Evolutionary conservation across 176 grass and related monocot species (phyloP).

Genomic region (Ensete glaucum): DNA sequence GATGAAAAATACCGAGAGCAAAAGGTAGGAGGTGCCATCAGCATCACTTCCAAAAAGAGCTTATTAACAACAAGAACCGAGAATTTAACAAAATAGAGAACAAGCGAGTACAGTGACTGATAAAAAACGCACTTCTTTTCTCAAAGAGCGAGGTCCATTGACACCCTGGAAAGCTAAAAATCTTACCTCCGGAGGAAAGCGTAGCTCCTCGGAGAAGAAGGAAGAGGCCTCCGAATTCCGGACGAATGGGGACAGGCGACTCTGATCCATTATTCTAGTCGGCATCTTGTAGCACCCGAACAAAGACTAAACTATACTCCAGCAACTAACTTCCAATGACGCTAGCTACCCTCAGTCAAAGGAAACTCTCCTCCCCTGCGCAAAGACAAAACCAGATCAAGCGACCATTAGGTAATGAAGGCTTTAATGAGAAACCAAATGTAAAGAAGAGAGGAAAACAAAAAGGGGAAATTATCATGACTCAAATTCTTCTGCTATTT

Average conservation of each 20-base stretch:
- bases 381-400: neutral
- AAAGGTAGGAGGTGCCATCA: neutral
- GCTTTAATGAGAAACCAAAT: neutral
- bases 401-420: neutral
- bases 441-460: neutral
- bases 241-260: slow-evolving; percentile 32
- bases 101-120: neutral
- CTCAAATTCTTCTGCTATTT: neutral
- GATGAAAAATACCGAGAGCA: neutral
- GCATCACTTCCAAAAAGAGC: neutral
- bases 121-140: neutral
- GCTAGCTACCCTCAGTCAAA: neutral
- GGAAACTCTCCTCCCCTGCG: neutral
- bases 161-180: neutral
- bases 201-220: slow-evolving; percentile 56
- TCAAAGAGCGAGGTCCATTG: neutral
- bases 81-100: neutral
- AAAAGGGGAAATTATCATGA: neutral
- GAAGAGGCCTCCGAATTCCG: slow-evolving; percentile 41
- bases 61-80: neutral
- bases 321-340: neutral
- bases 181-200: slow-evolving; percentile 57
- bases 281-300: slow-evolving; percentile 55
- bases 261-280: slow-evolving; percentile 63
- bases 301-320: slow-evolving; percentile 11